phyloP scores from a whole-genome alignment of 306 rosid species.

The Carpinus fangiana region DNA sequence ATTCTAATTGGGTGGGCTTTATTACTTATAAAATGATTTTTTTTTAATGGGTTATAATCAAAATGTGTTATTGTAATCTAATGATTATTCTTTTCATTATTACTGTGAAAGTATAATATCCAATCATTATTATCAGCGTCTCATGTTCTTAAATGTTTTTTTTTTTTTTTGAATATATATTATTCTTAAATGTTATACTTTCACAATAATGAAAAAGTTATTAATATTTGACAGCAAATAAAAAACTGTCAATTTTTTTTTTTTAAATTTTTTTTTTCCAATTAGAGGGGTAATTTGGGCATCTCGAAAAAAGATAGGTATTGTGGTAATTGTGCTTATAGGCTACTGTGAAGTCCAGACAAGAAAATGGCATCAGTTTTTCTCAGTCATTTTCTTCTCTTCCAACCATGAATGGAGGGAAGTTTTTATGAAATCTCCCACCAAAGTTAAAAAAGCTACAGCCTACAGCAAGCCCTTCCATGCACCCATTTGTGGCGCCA shows the following conservation, averaged over 20 bases:
- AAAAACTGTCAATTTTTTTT: background rate
- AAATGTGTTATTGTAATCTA: background rate
- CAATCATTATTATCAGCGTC: background rate
- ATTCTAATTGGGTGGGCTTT: background rate
- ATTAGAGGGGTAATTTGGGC: background rate
- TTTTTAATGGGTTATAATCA: background rate
- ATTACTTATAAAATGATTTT: background rate
- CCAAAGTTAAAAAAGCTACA: conserved; percentile 29
- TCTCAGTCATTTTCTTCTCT: conserved; percentile 43
- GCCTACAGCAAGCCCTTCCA: background rate
- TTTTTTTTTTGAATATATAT: too few relatives aligned
- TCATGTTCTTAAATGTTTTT: too few relatives aligned
- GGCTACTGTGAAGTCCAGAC: conserved; percentile 47
- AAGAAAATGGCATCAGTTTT: conserved; percentile 40
- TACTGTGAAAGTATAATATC: background rate
- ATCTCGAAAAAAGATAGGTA: background rate
- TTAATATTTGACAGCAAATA: background rate
- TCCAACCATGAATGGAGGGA: conserved; percentile 62
- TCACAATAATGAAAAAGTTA: too few relatives aligned
- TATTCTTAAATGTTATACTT: too few relatives aligned
- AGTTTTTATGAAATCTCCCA: conserved; percentile 36
- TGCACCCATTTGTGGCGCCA: conserved; percentile 68
- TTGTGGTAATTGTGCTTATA: background rate
- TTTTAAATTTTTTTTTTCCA: too few relatives aligned
- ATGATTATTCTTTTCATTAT: background rate